Base-by-base conservation (phyloP, 2,329 filamentous ascomycete genomes). In the Fusarium musae region DNA sequence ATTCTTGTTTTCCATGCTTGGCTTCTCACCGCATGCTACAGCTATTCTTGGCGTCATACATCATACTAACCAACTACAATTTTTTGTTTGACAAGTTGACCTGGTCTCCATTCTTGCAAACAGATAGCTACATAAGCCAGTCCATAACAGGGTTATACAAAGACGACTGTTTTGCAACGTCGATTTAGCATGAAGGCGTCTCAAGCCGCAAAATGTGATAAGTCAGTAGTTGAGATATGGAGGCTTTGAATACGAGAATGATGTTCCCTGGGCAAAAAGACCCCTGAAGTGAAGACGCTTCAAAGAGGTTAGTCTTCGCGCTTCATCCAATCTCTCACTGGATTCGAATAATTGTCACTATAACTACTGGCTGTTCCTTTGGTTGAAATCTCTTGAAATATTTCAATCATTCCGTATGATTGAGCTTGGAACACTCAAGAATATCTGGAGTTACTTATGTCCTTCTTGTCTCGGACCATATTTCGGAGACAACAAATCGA, bases 261-360 rank as follows among this genome's bases (percentile, higher is more conserved):
- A n/a, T 0, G 15, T 13, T 32, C 1, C 2, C n/a, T n/a, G 0
- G 17, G 10, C 19, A 3, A 30, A 12, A 9, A 32, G 9, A n/a
- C 12, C 11, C 6, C 2, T 4, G 3, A 17, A 49, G 3, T 6
- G 4, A 17, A 50, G 7, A 17, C 1, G 8, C 15, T 50, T 9
- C 15, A 7, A 9, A 32, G 3, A 8, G 2, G 6, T 23, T 2
- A 13, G 8, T 34, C 15, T 49, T 23, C 12, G 15, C 2, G 13
- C 11, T 17, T 9, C 5, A 5, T 10, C 5, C 2, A 13, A 9
- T n/a, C 10, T 32, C 4, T 9, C 2, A 32, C 32, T 32, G 3
- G 6, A 17, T 28, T 6, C 13, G 6, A 21, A 21, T 21, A 21
- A 3, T 47, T 3, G 11, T 19, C 8, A 5, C 26, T 17, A 5